phyloP scores from a whole-genome alignment of 2,329 filamentous ascomycete genomes.

The Apiospora kogelbergensis region DNA sequence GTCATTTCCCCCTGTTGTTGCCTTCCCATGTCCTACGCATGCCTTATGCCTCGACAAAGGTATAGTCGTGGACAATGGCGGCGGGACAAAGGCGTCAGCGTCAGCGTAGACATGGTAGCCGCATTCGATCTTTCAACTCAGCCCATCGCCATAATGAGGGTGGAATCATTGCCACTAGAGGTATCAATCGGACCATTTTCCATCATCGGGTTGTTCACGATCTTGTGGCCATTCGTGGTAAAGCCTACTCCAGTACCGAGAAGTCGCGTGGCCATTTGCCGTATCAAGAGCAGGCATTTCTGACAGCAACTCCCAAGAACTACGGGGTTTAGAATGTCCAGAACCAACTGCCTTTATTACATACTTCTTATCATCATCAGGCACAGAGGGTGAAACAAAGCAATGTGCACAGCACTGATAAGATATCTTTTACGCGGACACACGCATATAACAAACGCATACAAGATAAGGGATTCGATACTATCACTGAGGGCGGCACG shows the following conservation, averaged over 20 bases:
- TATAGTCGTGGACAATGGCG: conserved; percentile 5
- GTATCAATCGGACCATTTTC: background rate
- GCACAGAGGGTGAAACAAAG: background rate
- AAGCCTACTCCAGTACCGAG: background rate
- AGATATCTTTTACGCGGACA: background rate
- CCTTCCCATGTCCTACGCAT: background rate
- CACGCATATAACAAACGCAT: background rate
- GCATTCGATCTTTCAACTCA: conserved; percentile 2
- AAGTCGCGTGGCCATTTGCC: background rate
- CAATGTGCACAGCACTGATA: background rate
- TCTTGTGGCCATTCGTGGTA: background rate
- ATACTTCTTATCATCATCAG: background rate
- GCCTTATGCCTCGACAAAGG: background rate
- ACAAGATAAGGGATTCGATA: background rate
- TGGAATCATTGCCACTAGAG: background rate
- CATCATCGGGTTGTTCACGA: background rate
- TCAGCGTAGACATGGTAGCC: background rate
- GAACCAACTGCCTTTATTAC: background rate
- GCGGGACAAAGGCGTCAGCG: background rate
- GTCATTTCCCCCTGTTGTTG: background rate
- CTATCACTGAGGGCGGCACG: background rate
- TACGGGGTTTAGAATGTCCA: background rate
- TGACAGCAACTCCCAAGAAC: background rate
- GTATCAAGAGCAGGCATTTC: background rate
- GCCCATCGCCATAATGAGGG: background rate